Evolutionary conservation across 2,329 filamentous ascomycete species (phyloP), one percentile per base, ranked within the genome.

Genomic region (Xylaria polymorpha): DNA sequence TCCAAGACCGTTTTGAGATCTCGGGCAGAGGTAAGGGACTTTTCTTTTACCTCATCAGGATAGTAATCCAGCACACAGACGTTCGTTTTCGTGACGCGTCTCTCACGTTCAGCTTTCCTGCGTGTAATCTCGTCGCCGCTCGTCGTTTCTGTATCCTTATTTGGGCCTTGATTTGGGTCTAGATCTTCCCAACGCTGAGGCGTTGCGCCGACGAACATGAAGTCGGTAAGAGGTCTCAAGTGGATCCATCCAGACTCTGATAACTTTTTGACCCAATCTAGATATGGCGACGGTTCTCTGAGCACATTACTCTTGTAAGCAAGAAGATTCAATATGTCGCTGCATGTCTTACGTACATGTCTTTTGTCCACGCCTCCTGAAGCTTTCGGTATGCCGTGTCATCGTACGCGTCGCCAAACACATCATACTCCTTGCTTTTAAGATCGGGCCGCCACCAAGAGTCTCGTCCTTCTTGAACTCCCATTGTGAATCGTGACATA

Each of bases 181-280:
- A 71, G 22, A 12, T 69, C 53, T 22, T 57, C 50, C 72, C 72
- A 73, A 37, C 63, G 67, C 39, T 68, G 65, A 20, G 72, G 72
- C 12, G 61, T 60, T n/a, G 72, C 69, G 2, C 72, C 72, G n/a
- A 73, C 67, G 43, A 66, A 66, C 72, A 74, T 74, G 37, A 74
- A 74, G n/a, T 74, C 72, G 3, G 60, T 35, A 18, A 74, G 66
- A 18, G 70, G 63, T 43, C 68, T 58, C 1, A 74, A 43, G 39
- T 73, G 68, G 4, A 56, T 55, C 72, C 72, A 71, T 60, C 67
- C 71, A 14, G 58, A 39, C 43, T 66, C 60, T 1, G 72, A 68
- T 32, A 73, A 32, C 12, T 44, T 64, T 20, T 60, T 70, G 35
- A 71, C 67, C 35, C 58, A 66, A 4, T 55, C 41, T 22, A 71